Conservation (phyloP, 495 filamentous ascomycete species). For the Tuber aestivum region DNA sequence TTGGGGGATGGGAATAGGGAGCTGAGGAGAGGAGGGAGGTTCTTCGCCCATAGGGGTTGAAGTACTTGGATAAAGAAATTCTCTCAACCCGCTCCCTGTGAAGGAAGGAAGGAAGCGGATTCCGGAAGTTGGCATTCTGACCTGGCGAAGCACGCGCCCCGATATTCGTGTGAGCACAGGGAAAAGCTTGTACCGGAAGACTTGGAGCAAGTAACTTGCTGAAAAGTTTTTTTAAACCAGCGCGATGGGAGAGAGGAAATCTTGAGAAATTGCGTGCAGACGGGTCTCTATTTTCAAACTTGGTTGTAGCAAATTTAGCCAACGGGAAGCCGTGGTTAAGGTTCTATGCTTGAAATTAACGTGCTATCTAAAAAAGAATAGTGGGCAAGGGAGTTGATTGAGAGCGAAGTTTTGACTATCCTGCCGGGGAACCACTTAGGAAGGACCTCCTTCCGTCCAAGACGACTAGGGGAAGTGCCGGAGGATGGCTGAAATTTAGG, state of each 20-base stretch:
- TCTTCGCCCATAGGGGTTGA: background rate
- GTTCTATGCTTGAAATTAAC: background rate
- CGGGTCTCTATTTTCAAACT: background rate
- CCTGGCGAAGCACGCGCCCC: too few relatives aligned
- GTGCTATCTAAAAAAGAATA: background rate
- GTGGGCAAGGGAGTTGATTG: background rate
- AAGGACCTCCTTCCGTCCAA: background rate
- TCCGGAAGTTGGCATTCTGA: background rate
- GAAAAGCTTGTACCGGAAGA: background rate
- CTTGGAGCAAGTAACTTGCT: background rate
- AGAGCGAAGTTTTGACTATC: background rate
- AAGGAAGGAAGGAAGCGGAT: background rate
- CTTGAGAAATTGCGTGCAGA: background rate
- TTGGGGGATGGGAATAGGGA: background rate
- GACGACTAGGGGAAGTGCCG: background rate
- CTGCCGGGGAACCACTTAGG: background rate
- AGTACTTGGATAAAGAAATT: background rate
- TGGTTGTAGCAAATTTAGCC: background rate
- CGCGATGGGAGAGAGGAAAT: background rate
- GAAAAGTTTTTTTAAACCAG: background rate
- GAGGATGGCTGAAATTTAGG: background rate
- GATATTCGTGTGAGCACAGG: background rate
- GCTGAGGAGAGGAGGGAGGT: background rate
- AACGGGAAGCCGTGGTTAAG: background rate
- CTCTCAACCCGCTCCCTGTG: background rate